Conservation (phyloP, 257 asterid genomes). For the Nyctanthes arbortristis region DNA sequence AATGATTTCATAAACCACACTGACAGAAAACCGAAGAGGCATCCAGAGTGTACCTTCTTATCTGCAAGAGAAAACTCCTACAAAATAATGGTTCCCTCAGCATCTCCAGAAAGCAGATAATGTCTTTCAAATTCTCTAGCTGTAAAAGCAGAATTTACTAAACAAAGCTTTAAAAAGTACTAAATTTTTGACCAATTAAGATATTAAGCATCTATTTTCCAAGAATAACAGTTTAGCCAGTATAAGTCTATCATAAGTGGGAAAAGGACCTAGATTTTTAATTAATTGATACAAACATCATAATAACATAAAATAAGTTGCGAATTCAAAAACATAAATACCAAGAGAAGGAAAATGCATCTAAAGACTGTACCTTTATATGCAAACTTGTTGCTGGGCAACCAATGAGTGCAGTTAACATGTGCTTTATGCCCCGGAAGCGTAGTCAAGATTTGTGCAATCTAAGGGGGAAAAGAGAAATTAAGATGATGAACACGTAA, state of each 20-base stretch:
- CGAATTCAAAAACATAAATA: background rate
- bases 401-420: conserved; percentile 92
- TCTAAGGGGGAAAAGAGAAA: conserved; percentile 38
- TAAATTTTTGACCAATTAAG: background rate
- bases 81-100: conserved; percentile 74
- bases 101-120: conserved; percentile 88
- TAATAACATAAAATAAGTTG: background rate
- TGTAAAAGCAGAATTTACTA: conserved; percentile 28
- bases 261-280: background rate
- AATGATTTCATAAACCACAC: background rate
- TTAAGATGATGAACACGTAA: background rate
- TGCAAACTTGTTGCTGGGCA: conserved; percentile 84
- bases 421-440: conserved; percentile 90
- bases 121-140: conserved; percentile 63
- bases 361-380: conserved; percentile 58
- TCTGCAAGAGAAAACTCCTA: conserved; percentile 72
- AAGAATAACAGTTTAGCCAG: too few species aligned
- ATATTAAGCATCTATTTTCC: background rate
- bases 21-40: background rate
- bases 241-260: too few species aligned
- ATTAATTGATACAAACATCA: background rate
- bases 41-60: conserved; percentile 55
- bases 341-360: background rate
- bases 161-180: conserved; percentile 7
- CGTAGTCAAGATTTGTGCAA: conserved; percentile 81